Conservation (phyloP, 257 asterid species). For the Jaltomata sinuosa region DNA sequence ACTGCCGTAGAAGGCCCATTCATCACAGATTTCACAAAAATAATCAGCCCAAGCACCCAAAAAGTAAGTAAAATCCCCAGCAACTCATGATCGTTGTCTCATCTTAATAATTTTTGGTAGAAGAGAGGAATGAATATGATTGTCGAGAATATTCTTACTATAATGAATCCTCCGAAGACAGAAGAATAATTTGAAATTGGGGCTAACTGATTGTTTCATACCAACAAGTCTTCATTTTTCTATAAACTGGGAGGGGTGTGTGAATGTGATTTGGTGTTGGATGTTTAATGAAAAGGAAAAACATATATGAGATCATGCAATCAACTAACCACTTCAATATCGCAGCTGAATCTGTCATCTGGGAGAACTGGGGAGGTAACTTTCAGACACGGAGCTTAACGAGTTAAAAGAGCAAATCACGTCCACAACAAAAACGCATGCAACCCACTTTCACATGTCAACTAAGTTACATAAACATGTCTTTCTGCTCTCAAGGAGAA, state of each 20-base stretch:
- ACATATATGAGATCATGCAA: background rate
- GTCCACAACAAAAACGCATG: background rate
- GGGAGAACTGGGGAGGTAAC: background rate
- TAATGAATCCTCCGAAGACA: background rate
- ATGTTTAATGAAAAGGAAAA: background rate
- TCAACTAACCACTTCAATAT: background rate
- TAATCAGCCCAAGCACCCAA: background rate
- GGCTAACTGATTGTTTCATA: background rate
- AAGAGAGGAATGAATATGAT: background rate
- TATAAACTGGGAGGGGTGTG: background rate
- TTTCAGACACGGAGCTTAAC: background rate
- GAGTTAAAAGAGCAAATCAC: background rate
- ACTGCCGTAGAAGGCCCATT: no score
- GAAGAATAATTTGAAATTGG: background rate
- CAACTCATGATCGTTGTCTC: background rate
- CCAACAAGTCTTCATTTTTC: background rate
- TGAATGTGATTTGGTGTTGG: background rate
- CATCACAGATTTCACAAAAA: no score
- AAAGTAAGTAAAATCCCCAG: background rate
- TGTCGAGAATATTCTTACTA: background rate
- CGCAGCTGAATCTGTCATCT: background rate
- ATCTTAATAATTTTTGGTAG: background rate
- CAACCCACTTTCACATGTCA: background rate
- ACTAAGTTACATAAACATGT: conserved; percentile 1
- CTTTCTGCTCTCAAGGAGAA: conserved; percentile 1